Percentiles rank a stretch among this genome's conserved stretches.
Evolutionary conservation across 176 grass and related monocot species (phyloP).

Genomic region (Phragmites australis): DNA sequence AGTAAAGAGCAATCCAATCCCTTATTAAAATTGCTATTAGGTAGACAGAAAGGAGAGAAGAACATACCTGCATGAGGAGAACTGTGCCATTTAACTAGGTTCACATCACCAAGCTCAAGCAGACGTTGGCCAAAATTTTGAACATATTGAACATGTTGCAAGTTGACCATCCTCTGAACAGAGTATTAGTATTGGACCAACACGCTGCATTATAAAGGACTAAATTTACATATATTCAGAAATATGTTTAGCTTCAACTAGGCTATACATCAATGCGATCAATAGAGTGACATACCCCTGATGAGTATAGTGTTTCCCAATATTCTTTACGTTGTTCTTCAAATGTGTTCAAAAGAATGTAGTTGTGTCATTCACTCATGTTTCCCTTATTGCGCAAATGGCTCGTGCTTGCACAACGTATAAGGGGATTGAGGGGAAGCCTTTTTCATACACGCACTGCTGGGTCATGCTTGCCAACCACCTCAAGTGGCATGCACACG

Average conservation of each 20-base stretch:
- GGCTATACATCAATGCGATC: background rate
- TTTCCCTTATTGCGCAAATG: too few relatives aligned
- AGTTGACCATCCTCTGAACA: conserved; percentile 91
- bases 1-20: background rate
- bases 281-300: conserved; percentile 66
- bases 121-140: conserved; percentile 67
- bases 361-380: too few relatives aligned
- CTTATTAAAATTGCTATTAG: background rate
- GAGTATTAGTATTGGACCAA: conserved; percentile 81
- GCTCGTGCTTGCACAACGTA: too few relatives aligned
- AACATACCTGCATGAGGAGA: conserved; percentile 83
- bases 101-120: conserved; percentile 75
- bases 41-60: background rate
- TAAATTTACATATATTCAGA: background rate
- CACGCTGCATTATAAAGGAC: conserved; percentile 53
- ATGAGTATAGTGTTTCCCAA: conserved; percentile 89
- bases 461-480: too few relatives aligned
- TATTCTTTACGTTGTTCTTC: conserved; percentile 80
- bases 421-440: too few relatives aligned
- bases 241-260: conserved; percentile 5
- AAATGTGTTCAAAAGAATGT: too few relatives aligned
- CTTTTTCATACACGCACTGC: too few relatives aligned
- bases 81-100: conserved; percentile 72
- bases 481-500: too few relatives aligned
- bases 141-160: conserved; percentile 63